Evolutionary conservation across 768 basidiomycete genomes (phyloP), one percentile per base, ranked within the genome.

Genomic region (Phaeotremella fagi): DNA sequence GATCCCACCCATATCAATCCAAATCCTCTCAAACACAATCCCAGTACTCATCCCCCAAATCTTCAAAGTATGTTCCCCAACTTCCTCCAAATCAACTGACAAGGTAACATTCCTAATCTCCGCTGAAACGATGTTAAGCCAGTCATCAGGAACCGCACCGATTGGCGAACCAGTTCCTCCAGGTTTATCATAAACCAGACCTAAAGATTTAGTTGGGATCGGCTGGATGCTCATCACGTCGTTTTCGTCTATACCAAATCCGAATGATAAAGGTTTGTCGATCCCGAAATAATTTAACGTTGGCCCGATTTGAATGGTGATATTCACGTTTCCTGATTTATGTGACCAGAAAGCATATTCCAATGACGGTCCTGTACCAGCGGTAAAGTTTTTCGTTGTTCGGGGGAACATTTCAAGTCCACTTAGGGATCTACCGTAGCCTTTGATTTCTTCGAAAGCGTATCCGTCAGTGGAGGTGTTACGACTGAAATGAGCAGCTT

Each of bases 341-440:
- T 33, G 31, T 33, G 61, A 53, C 54, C 56, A 70, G 51, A 67
- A 65, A 44, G 63, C 63, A 44, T 86, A 86, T 69, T 83, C 81
- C 46, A 85, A 61, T 22, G 78, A 78, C 14, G 85, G 84, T 0
- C 85, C 85, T 3, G 76, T 65, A n/a, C 85, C 85, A 28, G 79
- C 78, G 6, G 80, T 78, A 71, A 83, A 85, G 67, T 81, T 82
- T 4, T 75, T 68, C 48, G 80, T 82, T 45, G 78, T 75, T 77
- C 78, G 41, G 78, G 85, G 77, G 79, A 79, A 64, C 12, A 83
- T 83, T 3, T 82, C 83, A 25, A 87, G 76, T 11, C 78, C 85
- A 22, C 82, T 83, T 1, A 81, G 71, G 0, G 82, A 83, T 7
- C 80, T 75, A 5, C 85, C 84, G 48, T 83, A 80, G 1, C 81